A percentile compares a stretch with the other conserved stretches of the same genome.
These are phyloP conservation scores for Penicillium italicum DNA, from an alignment of 2,329 filamentous ascomycete genomes.

Conservation along the genomic window DNA sequence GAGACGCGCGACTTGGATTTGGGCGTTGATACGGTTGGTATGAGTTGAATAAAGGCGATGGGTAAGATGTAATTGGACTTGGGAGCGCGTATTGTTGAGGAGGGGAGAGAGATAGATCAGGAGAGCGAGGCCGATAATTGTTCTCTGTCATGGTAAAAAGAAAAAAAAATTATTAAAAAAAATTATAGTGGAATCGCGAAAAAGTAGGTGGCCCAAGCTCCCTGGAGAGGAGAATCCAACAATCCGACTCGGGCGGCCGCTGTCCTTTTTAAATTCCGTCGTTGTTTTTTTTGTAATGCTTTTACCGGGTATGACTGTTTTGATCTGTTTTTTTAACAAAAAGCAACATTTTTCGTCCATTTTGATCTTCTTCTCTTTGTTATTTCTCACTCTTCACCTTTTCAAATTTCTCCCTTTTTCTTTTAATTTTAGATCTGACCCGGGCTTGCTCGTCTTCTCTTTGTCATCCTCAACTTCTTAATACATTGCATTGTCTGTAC, in stretches of 20 bases:
- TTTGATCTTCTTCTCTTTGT: not conserved
- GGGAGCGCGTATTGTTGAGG: conserved; percentile 20
- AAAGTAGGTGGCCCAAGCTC: conserved; percentile 19
- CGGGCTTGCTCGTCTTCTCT: not conserved
- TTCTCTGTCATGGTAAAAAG: conserved; percentile 43
- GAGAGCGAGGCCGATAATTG: conserved; percentile 48
- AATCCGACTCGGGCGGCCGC: conserved; percentile 21
- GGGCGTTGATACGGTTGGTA: conserved; percentile 1
- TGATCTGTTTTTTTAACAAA: not conserved
- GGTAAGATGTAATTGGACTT: not conserved
- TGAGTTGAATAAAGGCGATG: conserved; percentile 24
- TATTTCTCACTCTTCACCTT: not conserved
- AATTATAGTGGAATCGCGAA: conserved; percentile 6
- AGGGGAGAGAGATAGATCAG: conserved; percentile 50
- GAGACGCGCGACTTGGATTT: conserved; percentile 23
- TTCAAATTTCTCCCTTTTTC: not conserved
- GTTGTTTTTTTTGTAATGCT: conserved; percentile 6
- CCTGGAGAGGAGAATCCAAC: conserved; percentile 6
- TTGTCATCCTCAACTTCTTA: conserved; percentile 1
- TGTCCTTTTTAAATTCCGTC: conserved; percentile 38
- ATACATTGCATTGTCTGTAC: not conserved
- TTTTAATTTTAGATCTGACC: not conserved
- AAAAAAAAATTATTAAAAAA: conserved; percentile 6
- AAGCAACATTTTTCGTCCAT: not conserved
- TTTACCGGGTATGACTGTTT: conserved; percentile 1